Evolutionary conservation across 164 flowering plant genomes (phyloP).

Genomic region (Aristolochia fimbriata): DNA sequence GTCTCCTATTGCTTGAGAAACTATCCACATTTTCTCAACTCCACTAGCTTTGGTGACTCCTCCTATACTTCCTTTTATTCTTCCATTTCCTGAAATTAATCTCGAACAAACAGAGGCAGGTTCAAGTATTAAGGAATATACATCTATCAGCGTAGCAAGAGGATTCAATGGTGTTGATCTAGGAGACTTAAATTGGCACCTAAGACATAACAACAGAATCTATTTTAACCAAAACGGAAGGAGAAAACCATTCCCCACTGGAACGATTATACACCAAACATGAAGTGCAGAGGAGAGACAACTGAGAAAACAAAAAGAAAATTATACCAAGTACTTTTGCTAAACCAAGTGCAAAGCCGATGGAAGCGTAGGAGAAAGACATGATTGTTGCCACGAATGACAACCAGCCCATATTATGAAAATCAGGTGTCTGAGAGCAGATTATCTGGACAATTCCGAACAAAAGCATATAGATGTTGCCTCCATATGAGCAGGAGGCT

Average conservation of each 20-base stretch:
- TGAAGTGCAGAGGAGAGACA: not conserved
- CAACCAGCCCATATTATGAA: constrained; percentile 61
- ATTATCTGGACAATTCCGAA: constrained; percentile 57
- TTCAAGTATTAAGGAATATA: not conserved
- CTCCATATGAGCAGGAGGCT: constrained; percentile 40
- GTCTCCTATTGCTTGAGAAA: constrained; percentile 69
- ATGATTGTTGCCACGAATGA: constrained; percentile 60
- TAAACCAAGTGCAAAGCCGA: constrained; percentile 35
- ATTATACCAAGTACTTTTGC: constrained; percentile 47
- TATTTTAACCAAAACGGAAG: too few relatives aligned
- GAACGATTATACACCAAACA: too few relatives aligned
- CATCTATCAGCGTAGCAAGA: too few relatives aligned
- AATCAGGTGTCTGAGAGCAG: constrained; percentile 66
- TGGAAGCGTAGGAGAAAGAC: constrained; percentile 62
- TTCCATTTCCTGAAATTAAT: constrained; percentile 46
- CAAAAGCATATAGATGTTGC: constrained; percentile 39
- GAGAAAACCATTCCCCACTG: too few relatives aligned
- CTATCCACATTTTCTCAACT: constrained; percentile 39
- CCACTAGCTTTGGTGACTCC: constrained; percentile 33
- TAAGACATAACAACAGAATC: too few relatives aligned
- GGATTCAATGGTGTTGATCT: too few relatives aligned
- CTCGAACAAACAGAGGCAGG: not conserved
- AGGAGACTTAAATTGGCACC: too few relatives aligned
- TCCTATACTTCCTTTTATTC: constrained; percentile 39
- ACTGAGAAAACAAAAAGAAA: not conserved